Conservation (phyloP, 1,139 yeast genomes). For the Scheffersomyces cryptocercus region DNA sequence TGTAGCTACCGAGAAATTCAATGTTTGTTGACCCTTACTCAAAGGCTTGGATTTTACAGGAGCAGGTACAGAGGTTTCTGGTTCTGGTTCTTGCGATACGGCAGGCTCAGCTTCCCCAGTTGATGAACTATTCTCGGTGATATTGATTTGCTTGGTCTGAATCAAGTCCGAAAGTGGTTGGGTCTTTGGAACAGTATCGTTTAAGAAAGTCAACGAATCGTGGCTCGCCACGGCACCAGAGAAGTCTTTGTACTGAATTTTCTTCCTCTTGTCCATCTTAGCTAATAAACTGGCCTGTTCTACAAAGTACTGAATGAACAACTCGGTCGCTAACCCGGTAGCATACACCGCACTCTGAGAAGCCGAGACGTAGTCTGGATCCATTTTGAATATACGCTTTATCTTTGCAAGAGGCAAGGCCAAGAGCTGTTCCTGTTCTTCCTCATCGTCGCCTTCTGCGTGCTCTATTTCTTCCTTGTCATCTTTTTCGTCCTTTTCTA, state of each 20-base stretch:
- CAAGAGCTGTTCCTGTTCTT: constrained; percentile 21
- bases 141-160: constrained; percentile 45
- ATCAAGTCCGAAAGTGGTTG: constrained; percentile 55
- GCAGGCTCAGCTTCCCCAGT: neutral
- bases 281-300: constrained; percentile 79
- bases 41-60: constrained; percentile 17
- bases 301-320: constrained; percentile 75
- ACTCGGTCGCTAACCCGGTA: constrained; percentile 83
- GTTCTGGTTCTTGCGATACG: constrained; percentile 3
- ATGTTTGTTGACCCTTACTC: constrained; percentile 42
- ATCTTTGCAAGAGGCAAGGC: constrained; percentile 76
- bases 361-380: constrained; percentile 76
- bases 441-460: constrained; percentile 20
- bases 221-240: constrained; percentile 67
- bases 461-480: constrained; percentile 5
- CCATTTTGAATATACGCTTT: constrained; percentile 80
- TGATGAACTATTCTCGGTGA: constrained; percentile 6
- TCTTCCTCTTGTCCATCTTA: constrained; percentile 68
- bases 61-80: constrained; percentile 2
- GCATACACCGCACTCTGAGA: constrained; percentile 81
- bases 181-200: constrained; percentile 68
- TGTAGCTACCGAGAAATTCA: constrained; percentile 17
- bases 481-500: neutral
- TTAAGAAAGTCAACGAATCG: constrained; percentile 68
- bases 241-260: constrained; percentile 71